Evolutionary conservation across 73 alveolate genomes (phyloP), one percentile per base, ranked within the genome.

Genomic region (Blepharisma stoltei): DNA sequence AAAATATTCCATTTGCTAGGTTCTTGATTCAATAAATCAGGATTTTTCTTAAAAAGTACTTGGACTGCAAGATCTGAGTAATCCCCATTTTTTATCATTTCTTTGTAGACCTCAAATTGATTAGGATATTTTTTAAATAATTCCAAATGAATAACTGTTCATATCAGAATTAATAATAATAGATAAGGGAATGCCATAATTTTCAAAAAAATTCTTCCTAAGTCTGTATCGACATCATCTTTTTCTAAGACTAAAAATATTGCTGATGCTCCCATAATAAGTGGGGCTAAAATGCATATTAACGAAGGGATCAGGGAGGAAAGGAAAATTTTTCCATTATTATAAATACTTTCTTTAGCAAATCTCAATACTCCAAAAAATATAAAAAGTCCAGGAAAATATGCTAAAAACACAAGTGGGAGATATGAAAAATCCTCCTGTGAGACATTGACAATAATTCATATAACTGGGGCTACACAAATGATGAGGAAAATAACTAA

Each of bases 61-160:
- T 60, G 73, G 0, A 60, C 46, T 1, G n/a, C 48, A 2, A 60
- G 37, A 18, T 11, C 11, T 18, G 73, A 38, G 47, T 1, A 14
- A 14, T 25, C 45, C 5, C 14, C 18, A 14, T 14, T 9, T 20
- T 14, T 18, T n/a, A 60, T 60, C 23, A 14, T 38, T 60, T 14
- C 11, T 60, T 25, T 60, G 14, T 14, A 60, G 2, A 25, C 45
- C 5, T 60, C 46, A 38, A 60, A 14, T 25, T 60, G 46, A 60
- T 60, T 60, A 14, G 73, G 73, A 14, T 60, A 25, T 11, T 38
- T 60, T 60, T 20, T 60, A 60, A 60, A 60, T 20, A 60, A n/a
- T 18, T 14, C 11, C 18, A 38, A 60, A 38, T 60, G 48, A 18
- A 60, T 60, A 14, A 25, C 38, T 14, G 23, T 11, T 38, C 73